phyloP scores from a whole-genome alignment of 352 stramenopile species.

The Pythium guiyangense region DNA sequence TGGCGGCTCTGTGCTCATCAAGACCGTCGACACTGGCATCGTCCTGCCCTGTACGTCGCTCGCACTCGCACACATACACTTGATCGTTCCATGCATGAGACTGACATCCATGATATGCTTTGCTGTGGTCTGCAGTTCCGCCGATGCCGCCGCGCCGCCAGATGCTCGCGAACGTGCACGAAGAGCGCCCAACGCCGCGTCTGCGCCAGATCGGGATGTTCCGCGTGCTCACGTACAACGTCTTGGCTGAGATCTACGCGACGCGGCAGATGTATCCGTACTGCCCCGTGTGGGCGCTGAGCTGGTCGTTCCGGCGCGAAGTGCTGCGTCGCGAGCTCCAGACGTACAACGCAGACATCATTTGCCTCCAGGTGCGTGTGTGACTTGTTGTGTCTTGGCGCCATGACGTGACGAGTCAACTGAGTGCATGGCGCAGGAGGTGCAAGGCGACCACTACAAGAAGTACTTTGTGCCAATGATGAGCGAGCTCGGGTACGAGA shows the following conservation, averaged over 20 bases:
- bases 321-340: conserved; percentile 89
- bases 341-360: conserved; percentile 92
- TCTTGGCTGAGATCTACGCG: conserved; percentile 91
- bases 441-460: conserved; percentile 99
- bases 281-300: conserved; percentile 96
- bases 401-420: not conserved
- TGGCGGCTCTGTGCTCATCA: conserved; percentile 49
- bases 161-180: conserved; percentile 81
- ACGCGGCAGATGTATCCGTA: conserved; percentile 95
- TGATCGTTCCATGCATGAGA: not conserved
- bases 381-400: not conserved
- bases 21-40: conserved; percentile 81
- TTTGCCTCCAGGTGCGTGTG: conserved; percentile 89
- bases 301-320: conserved; percentile 94
- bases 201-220: conserved; percentile 79
- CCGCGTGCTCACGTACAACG: conserved; percentile 88
- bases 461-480: conserved; percentile 95
- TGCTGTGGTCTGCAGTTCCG: conserved; percentile 44
- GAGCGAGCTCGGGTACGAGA: conserved; percentile 94
- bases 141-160: conserved; percentile 66
- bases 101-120: not conserved
- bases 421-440: conserved; percentile 79
- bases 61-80: not conserved
- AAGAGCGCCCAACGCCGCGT: conserved; percentile 65
- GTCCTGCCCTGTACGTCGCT: conserved; percentile 73